These are phyloP conservation scores for Sarocladium oryzae DNA, from an alignment of 2,329 filamentous ascomycete genomes.

Conservation along the genomic window DNA sequence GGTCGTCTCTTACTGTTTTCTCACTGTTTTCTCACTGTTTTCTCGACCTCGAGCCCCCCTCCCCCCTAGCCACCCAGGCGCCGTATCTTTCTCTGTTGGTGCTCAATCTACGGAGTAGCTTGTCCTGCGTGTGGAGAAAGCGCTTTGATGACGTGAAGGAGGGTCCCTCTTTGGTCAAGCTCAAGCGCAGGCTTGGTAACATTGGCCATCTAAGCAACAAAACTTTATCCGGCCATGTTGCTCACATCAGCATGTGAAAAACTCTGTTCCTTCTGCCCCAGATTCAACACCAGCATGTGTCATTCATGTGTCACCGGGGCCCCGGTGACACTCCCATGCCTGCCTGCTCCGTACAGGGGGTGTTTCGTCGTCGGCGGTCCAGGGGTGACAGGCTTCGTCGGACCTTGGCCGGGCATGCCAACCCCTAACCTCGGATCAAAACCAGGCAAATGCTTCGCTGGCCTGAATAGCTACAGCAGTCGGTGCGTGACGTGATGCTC, in stretches of 20 bases:
- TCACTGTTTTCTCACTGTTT: no score
- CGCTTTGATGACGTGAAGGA: neutral
- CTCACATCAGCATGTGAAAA: slow-evolving; percentile 6
- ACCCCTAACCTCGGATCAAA: neutral
- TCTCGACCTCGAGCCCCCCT: no score
- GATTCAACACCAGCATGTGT: neutral
- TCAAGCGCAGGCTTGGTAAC: no score
- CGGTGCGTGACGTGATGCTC: slow-evolving; percentile 1
- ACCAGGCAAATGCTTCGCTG: neutral
- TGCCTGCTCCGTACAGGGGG: neutral
- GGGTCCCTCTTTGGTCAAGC: neutral
- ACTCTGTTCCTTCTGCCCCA: slow-evolving; percentile 1
- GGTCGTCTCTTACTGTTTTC: no score
- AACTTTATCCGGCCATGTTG: slow-evolving; percentile 4
- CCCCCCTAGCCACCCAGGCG: no score
- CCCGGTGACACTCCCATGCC: neutral
- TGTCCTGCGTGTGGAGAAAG: neutral
- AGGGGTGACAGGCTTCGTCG: neutral
- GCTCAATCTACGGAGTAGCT: no score
- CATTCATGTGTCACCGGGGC: slow-evolving; percentile 8
- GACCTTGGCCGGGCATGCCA: neutral
- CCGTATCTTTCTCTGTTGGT: neutral
- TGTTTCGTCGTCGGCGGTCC: neutral
- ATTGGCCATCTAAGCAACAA: no score
- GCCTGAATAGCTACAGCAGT: neutral